A percentile compares a stretch with the other conserved stretches of the same genome.
These are phyloP conservation scores for Cryptococcus jaspeensis DNA, from an alignment of 1,284 basidiomycete species.

Conservation along the genomic window DNA sequence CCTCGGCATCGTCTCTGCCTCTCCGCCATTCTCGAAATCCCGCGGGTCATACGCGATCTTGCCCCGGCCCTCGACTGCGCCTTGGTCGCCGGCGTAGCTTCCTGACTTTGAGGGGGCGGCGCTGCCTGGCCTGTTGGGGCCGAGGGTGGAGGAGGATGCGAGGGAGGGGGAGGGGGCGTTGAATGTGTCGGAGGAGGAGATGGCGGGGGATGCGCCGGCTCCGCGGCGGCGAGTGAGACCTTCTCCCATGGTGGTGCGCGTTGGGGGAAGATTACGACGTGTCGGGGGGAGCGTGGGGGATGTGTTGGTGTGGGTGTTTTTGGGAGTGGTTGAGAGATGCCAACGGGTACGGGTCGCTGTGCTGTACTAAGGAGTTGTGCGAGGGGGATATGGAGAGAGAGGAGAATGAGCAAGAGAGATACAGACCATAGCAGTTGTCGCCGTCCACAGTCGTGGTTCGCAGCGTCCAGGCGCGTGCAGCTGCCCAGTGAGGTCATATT, in stretches of 20 bases:
- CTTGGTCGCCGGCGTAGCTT: conserved; percentile 64
- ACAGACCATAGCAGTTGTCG: too few species aligned
- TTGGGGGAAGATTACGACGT: background rate
- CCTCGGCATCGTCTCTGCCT: conserved; percentile 72
- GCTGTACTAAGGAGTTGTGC: too few species aligned
- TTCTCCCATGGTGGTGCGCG: conserved; percentile 39
- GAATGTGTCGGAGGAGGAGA: conserved; percentile 19
- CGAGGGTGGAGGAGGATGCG: conserved; percentile 13
- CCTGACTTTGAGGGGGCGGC: conserved; percentile 40
- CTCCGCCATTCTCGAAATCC: conserved; percentile 76
- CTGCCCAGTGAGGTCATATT: too few species aligned
- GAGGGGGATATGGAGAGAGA: too few species aligned
- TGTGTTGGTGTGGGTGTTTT: too few species aligned
- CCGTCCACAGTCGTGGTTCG: too few species aligned
- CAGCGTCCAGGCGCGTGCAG: too few species aligned
- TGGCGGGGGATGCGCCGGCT: conserved; percentile 36
- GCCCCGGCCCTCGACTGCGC: conserved; percentile 74
- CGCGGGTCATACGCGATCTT: conserved; percentile 93
- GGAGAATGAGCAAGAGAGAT: too few species aligned
- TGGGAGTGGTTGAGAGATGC: too few species aligned
- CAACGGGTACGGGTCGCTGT: too few species aligned
- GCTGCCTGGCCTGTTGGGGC: conserved; percentile 14
- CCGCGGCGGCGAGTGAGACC: conserved; percentile 51
- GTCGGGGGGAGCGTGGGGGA: too few species aligned
- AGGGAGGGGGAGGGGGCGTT: conserved; percentile 11